These are phyloP conservation scores for Neurospora sp. DNA, from an alignment of 2,329 filamentous ascomycete species.

Conservation along the genomic window DNA sequence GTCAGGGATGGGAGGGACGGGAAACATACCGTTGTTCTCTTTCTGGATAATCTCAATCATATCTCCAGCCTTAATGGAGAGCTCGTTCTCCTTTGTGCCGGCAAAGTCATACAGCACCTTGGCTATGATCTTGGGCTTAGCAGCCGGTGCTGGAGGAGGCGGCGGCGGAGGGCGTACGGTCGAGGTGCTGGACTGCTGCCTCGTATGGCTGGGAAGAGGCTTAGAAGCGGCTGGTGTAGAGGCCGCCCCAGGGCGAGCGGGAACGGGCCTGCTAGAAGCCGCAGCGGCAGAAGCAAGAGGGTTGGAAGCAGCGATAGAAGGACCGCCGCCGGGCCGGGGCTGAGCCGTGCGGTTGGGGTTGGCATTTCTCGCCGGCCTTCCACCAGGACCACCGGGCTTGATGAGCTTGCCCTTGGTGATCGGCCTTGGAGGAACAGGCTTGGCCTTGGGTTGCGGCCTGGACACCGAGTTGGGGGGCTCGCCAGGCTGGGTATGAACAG, in stretches of 20 bases:
- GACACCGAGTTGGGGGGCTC: constrained; percentile 77
- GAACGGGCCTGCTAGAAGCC: constrained; percentile 15
- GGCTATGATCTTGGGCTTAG: constrained; percentile 64
- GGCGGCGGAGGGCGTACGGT: constrained; percentile 56
- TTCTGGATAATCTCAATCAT: constrained; percentile 87
- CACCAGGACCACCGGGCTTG: constrained; percentile 77
- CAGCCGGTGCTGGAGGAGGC: constrained; percentile 55
- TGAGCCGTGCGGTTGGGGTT: constrained; percentile 33
- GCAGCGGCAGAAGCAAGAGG: constrained; percentile 9
- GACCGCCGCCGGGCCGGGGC: constrained; percentile 30
- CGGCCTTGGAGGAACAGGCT: constrained; percentile 75
- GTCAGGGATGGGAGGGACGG: background rate
- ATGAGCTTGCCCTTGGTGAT: constrained; percentile 92
- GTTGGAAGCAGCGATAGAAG: constrained; percentile 13
- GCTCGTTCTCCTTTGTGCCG: constrained; percentile 75
- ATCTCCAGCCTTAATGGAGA: constrained; percentile 71
- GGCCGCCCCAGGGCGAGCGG: constrained; percentile 21
- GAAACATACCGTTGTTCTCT: constrained; percentile 75
- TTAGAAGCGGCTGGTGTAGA: constrained; percentile 17
- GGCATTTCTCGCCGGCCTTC: constrained; percentile 65
- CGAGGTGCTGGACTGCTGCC: constrained; percentile 44
- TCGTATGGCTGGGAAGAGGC: constrained; percentile 39
- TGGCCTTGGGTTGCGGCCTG: constrained; percentile 75
- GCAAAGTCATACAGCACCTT: constrained; percentile 90
- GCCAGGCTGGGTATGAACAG: constrained; percentile 76